These are phyloP conservation scores for Blastosporella zonata DNA, from an alignment of 1,284 basidiomycete species.

Conservation along the genomic window DNA sequence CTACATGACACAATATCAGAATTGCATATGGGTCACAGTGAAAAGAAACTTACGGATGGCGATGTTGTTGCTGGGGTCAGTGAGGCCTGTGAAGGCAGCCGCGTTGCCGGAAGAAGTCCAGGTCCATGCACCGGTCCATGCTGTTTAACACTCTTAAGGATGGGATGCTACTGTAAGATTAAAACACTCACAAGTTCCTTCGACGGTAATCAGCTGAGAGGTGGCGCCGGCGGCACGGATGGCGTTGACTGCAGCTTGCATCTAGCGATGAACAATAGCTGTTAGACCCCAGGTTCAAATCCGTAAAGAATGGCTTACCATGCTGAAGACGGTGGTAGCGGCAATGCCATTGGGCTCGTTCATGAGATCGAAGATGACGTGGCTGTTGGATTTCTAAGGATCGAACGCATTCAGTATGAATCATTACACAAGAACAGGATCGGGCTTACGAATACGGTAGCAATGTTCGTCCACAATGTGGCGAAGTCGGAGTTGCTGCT, in stretches of 20 bases:
- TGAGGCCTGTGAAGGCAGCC: conserved; percentile 48
- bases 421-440: background rate
- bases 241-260: conserved; percentile 62
- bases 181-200: conserved; percentile 42
- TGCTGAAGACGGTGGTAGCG: conserved; percentile 42
- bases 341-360: conserved; percentile 61
- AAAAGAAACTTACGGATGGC: conserved; percentile 43
- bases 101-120: conserved; percentile 58
- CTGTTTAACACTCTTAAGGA: conserved; percentile 20
- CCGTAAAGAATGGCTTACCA: conserved; percentile 32
- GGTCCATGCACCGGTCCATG: conserved; percentile 51
- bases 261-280: too few species aligned
- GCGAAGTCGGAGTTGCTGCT: conserved; percentile 36
- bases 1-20: conserved; percentile 24
- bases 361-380: conserved; percentile 62
- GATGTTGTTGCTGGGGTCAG: conserved; percentile 60
- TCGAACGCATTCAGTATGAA: background rate
- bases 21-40: background rate
- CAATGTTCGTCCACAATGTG: conserved; percentile 55
- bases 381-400: conserved; percentile 44
- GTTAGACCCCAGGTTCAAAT: too few species aligned
- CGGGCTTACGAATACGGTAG: conserved; percentile 44
- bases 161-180: background rate
- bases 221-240: conserved; percentile 61
- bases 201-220: conserved; percentile 51